phyloP scores from a whole-genome alignment of 345 rosid species.

The Eucalyptus cloeziana region DNA sequence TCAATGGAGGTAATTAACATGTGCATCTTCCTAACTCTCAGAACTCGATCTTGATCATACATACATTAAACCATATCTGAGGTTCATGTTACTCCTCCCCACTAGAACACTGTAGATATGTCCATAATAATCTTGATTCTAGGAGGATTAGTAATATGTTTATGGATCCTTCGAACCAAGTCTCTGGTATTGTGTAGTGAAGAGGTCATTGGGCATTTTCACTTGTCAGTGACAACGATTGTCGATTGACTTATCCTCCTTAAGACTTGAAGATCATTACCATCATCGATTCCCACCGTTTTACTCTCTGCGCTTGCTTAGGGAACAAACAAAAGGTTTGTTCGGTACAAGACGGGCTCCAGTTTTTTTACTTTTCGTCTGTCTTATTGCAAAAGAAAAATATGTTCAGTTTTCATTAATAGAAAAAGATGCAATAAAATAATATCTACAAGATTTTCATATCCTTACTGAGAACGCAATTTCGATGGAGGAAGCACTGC shows the following conservation, averaged over 20 bases:
- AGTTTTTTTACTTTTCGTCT: background rate
- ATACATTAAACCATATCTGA: background rate
- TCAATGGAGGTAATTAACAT: conserved; percentile 12
- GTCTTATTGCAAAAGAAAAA: background rate
- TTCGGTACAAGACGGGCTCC: background rate
- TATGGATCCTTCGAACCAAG: background rate
- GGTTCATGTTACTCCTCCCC: background rate
- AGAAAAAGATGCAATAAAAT: background rate
- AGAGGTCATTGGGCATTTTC: background rate
- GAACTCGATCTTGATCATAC: background rate
- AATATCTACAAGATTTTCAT: background rate
- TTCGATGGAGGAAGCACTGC: background rate
- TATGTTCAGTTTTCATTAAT: background rate
- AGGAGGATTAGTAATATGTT: background rate
- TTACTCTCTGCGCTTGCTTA: background rate
- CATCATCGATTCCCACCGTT: background rate
- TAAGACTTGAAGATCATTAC: background rate
- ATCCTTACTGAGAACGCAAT: background rate
- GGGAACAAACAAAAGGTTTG: background rate
- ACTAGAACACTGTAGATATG: background rate
- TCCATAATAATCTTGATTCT: background rate
- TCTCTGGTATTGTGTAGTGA: background rate
- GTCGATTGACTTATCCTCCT: background rate
- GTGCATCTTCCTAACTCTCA: background rate
- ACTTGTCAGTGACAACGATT: background rate